Evolutionary conservation across 441 rosid species (phyloP).

Genomic region (Syzygium syzygioides): DNA sequence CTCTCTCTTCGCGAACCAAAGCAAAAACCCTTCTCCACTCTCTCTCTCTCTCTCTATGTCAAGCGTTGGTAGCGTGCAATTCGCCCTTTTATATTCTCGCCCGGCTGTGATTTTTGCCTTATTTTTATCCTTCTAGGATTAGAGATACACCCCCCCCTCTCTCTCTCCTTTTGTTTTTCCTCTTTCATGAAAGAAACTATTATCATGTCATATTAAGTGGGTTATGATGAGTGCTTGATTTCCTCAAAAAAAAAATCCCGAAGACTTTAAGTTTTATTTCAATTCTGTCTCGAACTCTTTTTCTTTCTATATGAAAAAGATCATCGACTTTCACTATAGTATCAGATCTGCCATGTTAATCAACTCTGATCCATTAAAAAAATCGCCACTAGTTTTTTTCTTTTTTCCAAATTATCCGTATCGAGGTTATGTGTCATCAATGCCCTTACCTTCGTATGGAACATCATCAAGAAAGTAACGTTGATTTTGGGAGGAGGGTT

Average conservation of each 20-base stretch:
- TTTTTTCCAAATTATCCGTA: background rate
- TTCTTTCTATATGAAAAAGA: rapidly evolving
- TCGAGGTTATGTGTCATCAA: background rate
- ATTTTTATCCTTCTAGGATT: background rate
- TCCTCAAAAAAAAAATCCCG: background rate
- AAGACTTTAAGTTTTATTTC: background rate
- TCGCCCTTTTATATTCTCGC: background rate
- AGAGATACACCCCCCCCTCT: background rate
- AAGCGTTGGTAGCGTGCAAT: background rate
- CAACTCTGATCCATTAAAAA: background rate
- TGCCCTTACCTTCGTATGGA: background rate
- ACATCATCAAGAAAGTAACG: background rate
- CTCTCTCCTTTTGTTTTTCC: background rate
- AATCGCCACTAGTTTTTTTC: rapidly evolving
- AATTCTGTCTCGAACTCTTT: background rate
- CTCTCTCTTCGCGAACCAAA: background rate
- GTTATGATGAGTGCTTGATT: background rate
- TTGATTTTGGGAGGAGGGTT: background rate
- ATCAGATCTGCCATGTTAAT: rapidly evolving
- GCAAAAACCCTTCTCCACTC: background rate
- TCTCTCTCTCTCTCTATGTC: background rate
- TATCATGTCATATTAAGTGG: background rate
- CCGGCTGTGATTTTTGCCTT: background rate
- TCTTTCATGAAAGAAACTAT: background rate
- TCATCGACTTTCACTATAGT: background rate